These are phyloP conservation scores for Amanita polypyramis DNA, from an alignment of 768 basidiomycete species.

Conservation along the genomic window DNA sequence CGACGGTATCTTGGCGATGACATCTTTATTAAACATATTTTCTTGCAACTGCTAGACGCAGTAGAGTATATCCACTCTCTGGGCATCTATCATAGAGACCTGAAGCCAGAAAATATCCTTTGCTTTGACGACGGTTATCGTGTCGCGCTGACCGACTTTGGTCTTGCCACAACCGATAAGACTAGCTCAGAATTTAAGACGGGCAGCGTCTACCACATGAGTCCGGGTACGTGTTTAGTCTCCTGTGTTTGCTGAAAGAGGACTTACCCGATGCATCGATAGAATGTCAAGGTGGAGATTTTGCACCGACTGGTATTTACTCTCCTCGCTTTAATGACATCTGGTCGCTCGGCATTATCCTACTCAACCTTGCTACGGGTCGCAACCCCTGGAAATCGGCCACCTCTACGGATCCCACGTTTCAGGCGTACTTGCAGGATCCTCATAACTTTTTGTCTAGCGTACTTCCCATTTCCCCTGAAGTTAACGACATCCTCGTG, in stretches of 20 bases:
- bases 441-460: conserved; percentile 74
- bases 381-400: conserved; percentile 97
- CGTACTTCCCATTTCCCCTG: conserved; percentile 74
- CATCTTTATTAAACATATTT: conserved; percentile 77
- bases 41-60: conserved; percentile 88
- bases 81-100: conserved; percentile 91
- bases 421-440: conserved; percentile 83
- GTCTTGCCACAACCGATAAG: conserved; percentile 82
- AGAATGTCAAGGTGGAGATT: conserved; percentile 90
- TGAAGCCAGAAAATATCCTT: conserved; percentile 95
- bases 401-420: conserved; percentile 72
- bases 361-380: conserved; percentile 90
- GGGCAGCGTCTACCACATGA: conserved; percentile 98
- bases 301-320: conserved; percentile 59
- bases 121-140: conserved; percentile 71
- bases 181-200: conserved; percentile 85
- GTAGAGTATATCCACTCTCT: conserved; percentile 88
- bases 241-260: neutral
- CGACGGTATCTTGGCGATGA: conserved; percentile 79
- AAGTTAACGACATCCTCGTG: conserved; percentile 67
- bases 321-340: conserved; percentile 86
- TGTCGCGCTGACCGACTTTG: conserved; percentile 90
- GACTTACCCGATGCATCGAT: conserved; percentile 14
- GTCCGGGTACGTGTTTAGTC: conserved; percentile 55
- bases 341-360: conserved; percentile 94